These are phyloP conservation scores for bread wheat (Triticum aestivum) DNA, from an alignment of 176 grass and related monocot genomes.

Conservation along the genomic window IWGSC_CS_RefSeq_v2.1 NC_057805.1:479183645-479184144, in stretches of 20 bases:
- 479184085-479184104: no score
- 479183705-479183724: neutral
- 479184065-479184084: no score
- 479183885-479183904: neutral
- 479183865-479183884: neutral
- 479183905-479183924: no score
- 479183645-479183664: neutral
- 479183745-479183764: neutral
- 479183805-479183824: neutral
- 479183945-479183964: neutral
- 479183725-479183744: neutral
- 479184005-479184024: neutral
- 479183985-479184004: neutral
- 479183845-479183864: fast-evolving
- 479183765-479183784: neutral
- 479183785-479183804: neutral
- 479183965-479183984: neutral
- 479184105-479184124: no score
- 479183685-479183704: neutral
- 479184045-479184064: neutral
- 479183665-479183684: neutral
- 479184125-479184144: no score
- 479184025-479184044: neutral
- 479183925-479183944: neutral
- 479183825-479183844: neutral